Evolutionary conservation across 352 stramenopile species (phyloP).

Genomic region (Pythium insidiosum): DNA sequence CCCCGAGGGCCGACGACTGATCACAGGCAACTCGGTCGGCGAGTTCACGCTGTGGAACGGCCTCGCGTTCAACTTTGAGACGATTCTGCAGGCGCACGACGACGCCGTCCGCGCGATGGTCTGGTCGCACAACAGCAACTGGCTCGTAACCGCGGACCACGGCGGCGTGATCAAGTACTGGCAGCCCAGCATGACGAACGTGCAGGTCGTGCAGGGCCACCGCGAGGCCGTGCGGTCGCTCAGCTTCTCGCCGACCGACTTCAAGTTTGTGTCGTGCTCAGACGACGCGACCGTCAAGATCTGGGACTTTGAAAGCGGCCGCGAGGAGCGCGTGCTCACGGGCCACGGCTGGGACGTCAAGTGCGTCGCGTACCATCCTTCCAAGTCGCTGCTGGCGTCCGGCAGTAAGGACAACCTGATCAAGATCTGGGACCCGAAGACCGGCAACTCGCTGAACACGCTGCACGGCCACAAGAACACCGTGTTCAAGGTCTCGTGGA

Average conservation of each 20-base stretch:
- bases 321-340: slow-evolving; percentile 92
- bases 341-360: slow-evolving; percentile 99
- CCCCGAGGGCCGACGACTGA: slow-evolving; percentile 89
- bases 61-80: slow-evolving; percentile 97
- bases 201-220: slow-evolving; percentile 78
- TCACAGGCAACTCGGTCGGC: slow-evolving; percentile 96
- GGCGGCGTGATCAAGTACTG: slow-evolving; percentile 90
- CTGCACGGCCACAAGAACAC: slow-evolving; percentile 98
- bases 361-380: slow-evolving; percentile 94
- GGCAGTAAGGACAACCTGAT: slow-evolving; percentile 96
- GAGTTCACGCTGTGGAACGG: slow-evolving; percentile 98
- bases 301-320: slow-evolving; percentile 85
- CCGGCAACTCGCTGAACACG: slow-evolving; percentile 88
- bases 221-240: slow-evolving; percentile 91
- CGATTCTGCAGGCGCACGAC: slow-evolving; percentile 92
- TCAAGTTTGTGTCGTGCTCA: slow-evolving; percentile 97
- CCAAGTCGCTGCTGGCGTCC: slow-evolving; percentile 90
- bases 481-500: slow-evolving; percentile 96
- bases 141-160: slow-evolving; percentile 86
- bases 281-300: slow-evolving; percentile 96
- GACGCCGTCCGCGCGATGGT: slow-evolving; percentile 85
- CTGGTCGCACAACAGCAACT: slow-evolving; percentile 89
- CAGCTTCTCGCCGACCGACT: slow-evolving; percentile 95
- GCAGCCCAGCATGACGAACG: slow-evolving; percentile 87
- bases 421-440: slow-evolving; percentile 98